A percentile compares a stretch with the other conserved stretches of the same genome.
Conservation (phyloP, 768 basidiomycete genomes). For the Amanita exitialis region DNA sequence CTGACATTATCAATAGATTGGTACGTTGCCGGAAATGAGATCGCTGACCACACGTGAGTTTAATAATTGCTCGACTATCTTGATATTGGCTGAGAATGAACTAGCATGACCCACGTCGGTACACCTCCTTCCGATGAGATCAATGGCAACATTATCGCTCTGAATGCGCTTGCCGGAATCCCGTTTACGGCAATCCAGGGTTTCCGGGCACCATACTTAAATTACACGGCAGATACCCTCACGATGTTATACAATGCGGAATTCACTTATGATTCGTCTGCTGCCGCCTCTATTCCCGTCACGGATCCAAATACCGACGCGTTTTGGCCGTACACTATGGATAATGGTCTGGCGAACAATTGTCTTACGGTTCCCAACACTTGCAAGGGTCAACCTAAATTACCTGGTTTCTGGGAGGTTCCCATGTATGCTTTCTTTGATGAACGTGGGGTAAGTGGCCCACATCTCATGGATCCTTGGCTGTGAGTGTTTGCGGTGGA, state of each 20-base stretch:
- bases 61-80: background rate
- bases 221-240: slow-evolving; percentile 55
- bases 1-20: slow-evolving; percentile 35
- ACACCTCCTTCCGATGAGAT: slow-evolving; percentile 54
- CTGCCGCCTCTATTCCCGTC: slow-evolving; percentile 53
- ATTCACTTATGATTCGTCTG: slow-evolving; percentile 67
- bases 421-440: slow-evolving; percentile 81
- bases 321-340: slow-evolving; percentile 78
- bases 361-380: slow-evolving; percentile 44
- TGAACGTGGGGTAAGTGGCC: slow-evolving; percentile 36
- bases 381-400: slow-evolving; percentile 60
- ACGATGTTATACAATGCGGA: slow-evolving; percentile 39
- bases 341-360: slow-evolving; percentile 72
- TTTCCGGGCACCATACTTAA: slow-evolving; percentile 73
- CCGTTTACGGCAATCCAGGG: slow-evolving; percentile 54
- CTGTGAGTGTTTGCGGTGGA: slow-evolving; percentile 32
- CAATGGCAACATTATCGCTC: slow-evolving; percentile 68
- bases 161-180: slow-evolving; percentile 72
- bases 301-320: slow-evolving; percentile 61
- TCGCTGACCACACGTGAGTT: slow-evolving; percentile 66
- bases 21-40: slow-evolving; percentile 78
- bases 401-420: slow-evolving; percentile 78
- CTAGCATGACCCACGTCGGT: slow-evolving; percentile 72
- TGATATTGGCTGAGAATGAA: background rate
- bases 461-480: slow-evolving; percentile 81